A percentile compares a stretch with the other conserved stretches of the same genome.
These are phyloP conservation scores for Cladosporium sp. DNA, from an alignment of 2,329 filamentous ascomycete genomes.

Conservation along the genomic window DNA sequence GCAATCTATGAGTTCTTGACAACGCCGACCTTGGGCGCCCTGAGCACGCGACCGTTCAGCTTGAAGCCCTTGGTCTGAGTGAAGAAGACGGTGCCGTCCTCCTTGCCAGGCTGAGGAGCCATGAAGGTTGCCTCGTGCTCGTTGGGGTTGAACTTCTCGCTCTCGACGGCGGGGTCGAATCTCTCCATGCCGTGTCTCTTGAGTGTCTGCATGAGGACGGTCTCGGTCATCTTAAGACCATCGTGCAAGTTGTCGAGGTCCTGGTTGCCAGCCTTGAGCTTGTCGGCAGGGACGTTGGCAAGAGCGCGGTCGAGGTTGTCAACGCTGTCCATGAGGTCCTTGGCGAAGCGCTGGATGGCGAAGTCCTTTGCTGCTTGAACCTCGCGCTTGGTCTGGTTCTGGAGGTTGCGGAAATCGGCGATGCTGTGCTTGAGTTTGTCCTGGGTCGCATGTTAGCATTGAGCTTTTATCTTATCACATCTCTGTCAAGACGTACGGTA, in stretches of 20 bases:
- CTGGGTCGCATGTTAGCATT: conserved; percentile 45
- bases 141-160: conserved; percentile 92
- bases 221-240: conserved; percentile 93
- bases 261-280: conserved; percentile 60
- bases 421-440: conserved; percentile 92
- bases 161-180: conserved; percentile 67
- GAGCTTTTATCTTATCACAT: neutral
- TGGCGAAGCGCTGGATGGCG: conserved; percentile 88
- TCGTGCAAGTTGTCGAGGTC: conserved; percentile 79
- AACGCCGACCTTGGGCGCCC: conserved; percentile 93
- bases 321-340: conserved; percentile 89
- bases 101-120: conserved; percentile 79
- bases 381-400: conserved; percentile 89
- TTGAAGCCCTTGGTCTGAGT: conserved; percentile 95
- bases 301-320: conserved; percentile 97
- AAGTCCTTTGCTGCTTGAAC: conserved; percentile 84
- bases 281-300: conserved; percentile 68
- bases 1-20: conserved; percentile 63
- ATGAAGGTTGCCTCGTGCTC: conserved; percentile 96
- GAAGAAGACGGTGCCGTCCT: conserved; percentile 84
- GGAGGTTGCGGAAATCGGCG: conserved; percentile 96
- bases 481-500: conserved; percentile 61
- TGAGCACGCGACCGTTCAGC: conserved; percentile 82
- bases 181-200: conserved; percentile 92
- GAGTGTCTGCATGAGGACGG: conserved; percentile 78